These are phyloP conservation scores for Lolium perenne DNA, from an alignment of 176 grass and related monocot species.

Conservation along the genomic window DNA sequence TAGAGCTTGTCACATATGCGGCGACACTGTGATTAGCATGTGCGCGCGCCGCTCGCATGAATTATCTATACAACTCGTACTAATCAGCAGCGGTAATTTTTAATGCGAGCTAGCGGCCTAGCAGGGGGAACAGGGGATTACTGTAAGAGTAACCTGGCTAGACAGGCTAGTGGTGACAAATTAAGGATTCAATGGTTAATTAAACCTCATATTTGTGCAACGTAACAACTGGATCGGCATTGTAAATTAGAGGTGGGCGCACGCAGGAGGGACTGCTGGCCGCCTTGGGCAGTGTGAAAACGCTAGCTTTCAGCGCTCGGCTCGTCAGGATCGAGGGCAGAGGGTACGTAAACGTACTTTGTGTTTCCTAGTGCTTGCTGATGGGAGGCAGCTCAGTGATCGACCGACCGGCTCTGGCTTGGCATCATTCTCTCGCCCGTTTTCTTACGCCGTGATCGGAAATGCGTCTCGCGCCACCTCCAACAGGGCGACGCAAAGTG, in stretches of 20 bases:
- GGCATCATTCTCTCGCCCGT: background rate
- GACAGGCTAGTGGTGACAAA: background rate
- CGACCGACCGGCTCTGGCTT: background rate
- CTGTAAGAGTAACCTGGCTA: background rate
- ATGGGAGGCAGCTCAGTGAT: constrained; percentile 50
- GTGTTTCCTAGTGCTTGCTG: constrained; percentile 61
- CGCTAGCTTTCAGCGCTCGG: constrained; percentile 55
- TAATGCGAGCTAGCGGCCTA: background rate
- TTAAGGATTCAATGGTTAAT: background rate
- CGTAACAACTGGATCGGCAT: background rate
- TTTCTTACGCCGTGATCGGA: no score
- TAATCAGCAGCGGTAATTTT: background rate
- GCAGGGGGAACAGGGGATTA: background rate
- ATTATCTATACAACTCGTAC: constrained; percentile 14
- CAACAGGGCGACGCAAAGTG: no score
- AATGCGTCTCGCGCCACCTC: no score
- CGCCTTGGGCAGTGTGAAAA: constrained; percentile 63
- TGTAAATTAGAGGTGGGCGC: background rate
- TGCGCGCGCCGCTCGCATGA: constrained; percentile 48
- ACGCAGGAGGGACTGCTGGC: background rate
- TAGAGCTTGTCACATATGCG: constrained; percentile 11
- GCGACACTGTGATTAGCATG: constrained; percentile 44
- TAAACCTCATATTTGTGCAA: background rate
- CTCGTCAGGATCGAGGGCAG: constrained; percentile 48
- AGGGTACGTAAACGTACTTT: constrained; percentile 21